These are phyloP conservation scores for Aspergillus niger DNA, from an alignment of 2,329 filamentous ascomycete genomes.

Conservation along the genomic window DNA sequence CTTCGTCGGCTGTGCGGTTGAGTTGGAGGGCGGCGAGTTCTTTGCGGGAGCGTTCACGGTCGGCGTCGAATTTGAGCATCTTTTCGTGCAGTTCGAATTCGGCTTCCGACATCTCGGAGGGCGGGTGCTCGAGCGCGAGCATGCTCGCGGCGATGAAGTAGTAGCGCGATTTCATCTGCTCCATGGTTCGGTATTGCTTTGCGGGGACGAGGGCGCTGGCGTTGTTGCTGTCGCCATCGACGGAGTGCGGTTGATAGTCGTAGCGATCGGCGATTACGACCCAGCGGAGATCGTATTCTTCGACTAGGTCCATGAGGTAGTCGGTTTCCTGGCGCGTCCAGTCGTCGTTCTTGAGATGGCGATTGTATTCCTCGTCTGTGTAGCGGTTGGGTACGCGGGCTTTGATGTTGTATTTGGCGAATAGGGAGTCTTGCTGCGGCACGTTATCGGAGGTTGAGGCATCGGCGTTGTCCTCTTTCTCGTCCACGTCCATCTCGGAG, in stretches of 20 bases:
- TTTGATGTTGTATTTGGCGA: constrained; percentile 85
- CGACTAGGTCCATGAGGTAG: constrained; percentile 75
- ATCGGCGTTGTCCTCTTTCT: constrained; percentile 37
- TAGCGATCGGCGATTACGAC: constrained; percentile 90
- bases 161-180: constrained; percentile 89
- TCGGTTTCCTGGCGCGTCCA: constrained; percentile 96
- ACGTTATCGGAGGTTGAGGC: constrained; percentile 24
- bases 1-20: constrained; percentile 79
- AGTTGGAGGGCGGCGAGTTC: constrained; percentile 79
- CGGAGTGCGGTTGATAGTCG: constrained; percentile 57
- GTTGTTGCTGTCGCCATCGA: constrained; percentile 32
- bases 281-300: constrained; percentile 86
- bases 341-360: constrained; percentile 69
- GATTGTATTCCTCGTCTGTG: constrained; percentile 81
- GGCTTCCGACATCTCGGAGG: constrained; percentile 80
- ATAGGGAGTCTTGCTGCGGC: constrained; percentile 57
- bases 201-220: constrained; percentile 39
- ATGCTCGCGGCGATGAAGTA: constrained; percentile 83
- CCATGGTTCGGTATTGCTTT: constrained; percentile 67
- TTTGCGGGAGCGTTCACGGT: constrained; percentile 78
- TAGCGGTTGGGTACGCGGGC: constrained; percentile 74
- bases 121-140: constrained; percentile 76
- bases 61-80: constrained; percentile 82
- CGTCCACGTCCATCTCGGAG: constrained; percentile 40
- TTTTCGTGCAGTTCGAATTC: constrained; percentile 83